Base-by-base conservation (phyloP, 2,329 filamentous ascomycete genomes). In the Daldinia sp. region DNA sequence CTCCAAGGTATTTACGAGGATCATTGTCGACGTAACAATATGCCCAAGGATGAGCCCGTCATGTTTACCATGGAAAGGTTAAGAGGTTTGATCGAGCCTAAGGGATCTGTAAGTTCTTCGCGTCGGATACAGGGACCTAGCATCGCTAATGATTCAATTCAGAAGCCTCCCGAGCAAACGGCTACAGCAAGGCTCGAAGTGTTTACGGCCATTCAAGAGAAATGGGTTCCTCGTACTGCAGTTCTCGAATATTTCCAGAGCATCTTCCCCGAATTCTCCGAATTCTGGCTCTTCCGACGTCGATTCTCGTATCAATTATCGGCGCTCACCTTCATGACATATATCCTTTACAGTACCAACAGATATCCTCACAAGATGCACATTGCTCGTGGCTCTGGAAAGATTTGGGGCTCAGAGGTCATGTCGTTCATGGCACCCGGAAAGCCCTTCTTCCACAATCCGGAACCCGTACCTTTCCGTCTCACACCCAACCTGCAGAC, bases 241-340 rank as follows among this genome's bases (percentile, higher is more conserved):
- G 89, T 90, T 19, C 85, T 96, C 55, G 88, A 96, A 68, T 97
- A 94, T 81, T 97, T 97, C 86, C 91, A 94, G 74, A 83, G 85
- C 68, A 91, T 89, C 4, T 98, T 95, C 79, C 91, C 93, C 27
- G 90, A 92, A 66, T 99, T 92, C 77, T 87, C 91, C 45, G 94
- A 97, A 72, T 97, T 98, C 83, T 99, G 94, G 93, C 86, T 99
- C 60, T 99, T 99, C 92, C 91, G 95, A 61, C 90, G 94, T 61
- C 94, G 97, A 69, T 97, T 99, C 80, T 91, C 93, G 19, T 97
- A 98, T 81, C 95, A 99, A 79, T 89, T 97, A 64, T 94, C 95
- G 17, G 88, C 94, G 1, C 85, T 98, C 67, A 97, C 95, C 0
- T 99, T 99, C 80, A 97, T 99, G 91, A 98, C 95, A 3, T 99